phyloP scores from a whole-genome alignment of 805 yeast species.

The Suhomyces canberraensis region DNA sequence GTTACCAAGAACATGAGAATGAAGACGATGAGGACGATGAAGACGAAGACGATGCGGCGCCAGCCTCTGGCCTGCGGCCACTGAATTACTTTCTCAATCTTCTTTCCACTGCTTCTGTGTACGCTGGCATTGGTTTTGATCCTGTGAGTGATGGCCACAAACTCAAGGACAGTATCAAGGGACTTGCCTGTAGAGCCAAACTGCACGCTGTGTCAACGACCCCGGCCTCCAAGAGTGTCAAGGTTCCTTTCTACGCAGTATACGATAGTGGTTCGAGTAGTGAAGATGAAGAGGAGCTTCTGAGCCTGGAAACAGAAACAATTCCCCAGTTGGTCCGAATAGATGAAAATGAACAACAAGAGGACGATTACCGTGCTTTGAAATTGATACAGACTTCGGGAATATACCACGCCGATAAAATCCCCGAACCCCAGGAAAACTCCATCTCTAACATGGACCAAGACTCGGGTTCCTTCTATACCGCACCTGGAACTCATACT shows the following conservation, averaged over 20 bases:
- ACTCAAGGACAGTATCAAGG: constrained; percentile 1
- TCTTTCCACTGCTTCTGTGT: constrained; percentile 29
- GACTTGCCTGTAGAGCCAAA: not conserved
- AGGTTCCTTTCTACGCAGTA: constrained; percentile 2
- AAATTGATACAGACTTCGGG: not conserved
- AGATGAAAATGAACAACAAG: not conserved
- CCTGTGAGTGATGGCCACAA: not conserved
- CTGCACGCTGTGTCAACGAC: not conserved
- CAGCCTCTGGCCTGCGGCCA: constrained; percentile 20
- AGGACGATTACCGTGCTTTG: not conserved
- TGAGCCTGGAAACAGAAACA: not conserved
- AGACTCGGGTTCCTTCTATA: not conserved
- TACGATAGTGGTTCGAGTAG: not conserved
- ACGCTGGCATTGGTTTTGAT: constrained; percentile 19
- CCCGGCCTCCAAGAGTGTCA: not conserved
- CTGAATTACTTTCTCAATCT: constrained; percentile 26
- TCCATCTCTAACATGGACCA: not conserved
- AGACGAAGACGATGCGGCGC: constrained; percentile 28
- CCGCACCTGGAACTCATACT: not conserved
- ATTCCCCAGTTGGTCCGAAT: not conserved
- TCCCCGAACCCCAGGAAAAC: constrained; percentile 1
- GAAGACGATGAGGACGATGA: too few relatives aligned
- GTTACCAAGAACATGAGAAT: too few relatives aligned
- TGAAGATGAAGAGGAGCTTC: not conserved
- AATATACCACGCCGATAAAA: not conserved